Conservation (phyloP, 2,329 filamentous ascomycete species). For the Monosporascus sp. region DNA sequence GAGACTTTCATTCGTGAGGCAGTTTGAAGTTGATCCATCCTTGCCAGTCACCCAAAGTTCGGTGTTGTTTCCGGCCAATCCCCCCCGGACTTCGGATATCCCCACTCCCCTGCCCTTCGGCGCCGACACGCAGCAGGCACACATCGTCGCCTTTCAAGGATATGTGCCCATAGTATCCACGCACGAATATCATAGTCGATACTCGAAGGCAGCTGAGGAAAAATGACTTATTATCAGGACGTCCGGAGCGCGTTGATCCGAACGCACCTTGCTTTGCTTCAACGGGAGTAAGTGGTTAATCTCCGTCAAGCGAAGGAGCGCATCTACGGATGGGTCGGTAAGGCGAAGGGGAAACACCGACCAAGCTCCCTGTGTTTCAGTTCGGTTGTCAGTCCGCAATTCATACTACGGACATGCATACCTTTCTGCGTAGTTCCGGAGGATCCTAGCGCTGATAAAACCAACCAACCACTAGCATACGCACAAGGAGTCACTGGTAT, state of each 20-base stretch:
- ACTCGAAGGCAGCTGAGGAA: not conserved
- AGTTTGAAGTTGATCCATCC: no score
- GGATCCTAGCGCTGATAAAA: not conserved
- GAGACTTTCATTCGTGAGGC: no score
- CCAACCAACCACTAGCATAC: conserved; percentile 13
- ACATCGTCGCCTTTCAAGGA: no score
- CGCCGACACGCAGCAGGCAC: not conserved
- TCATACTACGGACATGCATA: no score
- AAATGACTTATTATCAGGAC: conserved; percentile 24
- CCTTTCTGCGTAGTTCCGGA: no score
- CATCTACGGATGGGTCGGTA: no score
- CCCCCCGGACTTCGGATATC: conserved; percentile 25
- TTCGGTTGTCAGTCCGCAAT: no score
- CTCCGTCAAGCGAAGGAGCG: no score
- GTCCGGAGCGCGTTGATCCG: conserved; percentile 37
- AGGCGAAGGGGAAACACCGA: no score
- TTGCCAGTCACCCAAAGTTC: not conserved
- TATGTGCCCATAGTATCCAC: no score
- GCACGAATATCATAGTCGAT: not conserved
- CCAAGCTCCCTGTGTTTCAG: no score
- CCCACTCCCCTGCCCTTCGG: conserved; percentile 13
- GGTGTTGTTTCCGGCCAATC: not conserved
- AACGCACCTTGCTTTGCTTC: conserved; percentile 42
- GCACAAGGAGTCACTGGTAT: conserved; percentile 24
- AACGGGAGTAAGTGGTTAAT: conserved; percentile 36